Evolutionary conservation across 768 basidiomycete species (phyloP), one percentile per base, ranked within the genome.

Genomic region (Leucocoprinus sp.): DNA sequence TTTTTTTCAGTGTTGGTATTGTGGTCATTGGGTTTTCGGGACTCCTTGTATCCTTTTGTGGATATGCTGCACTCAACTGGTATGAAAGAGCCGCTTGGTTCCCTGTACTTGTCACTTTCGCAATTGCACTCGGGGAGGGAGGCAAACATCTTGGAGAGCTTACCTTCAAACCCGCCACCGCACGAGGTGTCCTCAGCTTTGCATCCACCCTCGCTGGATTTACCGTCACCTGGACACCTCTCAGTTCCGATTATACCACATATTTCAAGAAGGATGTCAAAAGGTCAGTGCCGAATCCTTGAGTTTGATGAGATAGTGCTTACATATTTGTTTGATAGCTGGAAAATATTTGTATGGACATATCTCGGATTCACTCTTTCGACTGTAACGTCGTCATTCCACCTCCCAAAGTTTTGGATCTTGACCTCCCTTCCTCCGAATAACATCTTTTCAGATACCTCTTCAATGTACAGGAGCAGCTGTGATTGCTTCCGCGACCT

Each of bases 11-110:
- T 41, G 79, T 93, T 21, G 90, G 90, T 2, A 92, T 92, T 44
- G 82, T 89, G 24, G 78, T 93, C 41, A 80, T 91, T 33, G 73
- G 76, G 0, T 49, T 83, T 23, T 65, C 87, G 24, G 81, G 86
- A 2, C 73, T 92, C 23, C 50, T 83, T 18, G 71, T 70, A 57
- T 86, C 63, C 50, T 90, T 68, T 66, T 72, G 66, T 68, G 84
- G 82, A 3, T 68, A 69, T 53, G 68, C 59, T 40, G 62, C 72
- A 12, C 61, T 75, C 9, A 66, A 67, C 44, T 74, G 74, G 74
- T 91, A 86, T 54, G 88, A 89, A 54, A 72, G 78, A 8, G 49
- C 84, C 2, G 68, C 82, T 1, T 90, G 88, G 87, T 69, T 90
- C 14, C 89, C 90, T 0, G 74, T 87, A 14, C 55, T 87, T n/a